Percentiles rank a stretch among this genome's conserved stretches.
Evolutionary conservation across 176 grass and related monocot genomes (phyloP).

Genomic region (Poa annua): DNA sequence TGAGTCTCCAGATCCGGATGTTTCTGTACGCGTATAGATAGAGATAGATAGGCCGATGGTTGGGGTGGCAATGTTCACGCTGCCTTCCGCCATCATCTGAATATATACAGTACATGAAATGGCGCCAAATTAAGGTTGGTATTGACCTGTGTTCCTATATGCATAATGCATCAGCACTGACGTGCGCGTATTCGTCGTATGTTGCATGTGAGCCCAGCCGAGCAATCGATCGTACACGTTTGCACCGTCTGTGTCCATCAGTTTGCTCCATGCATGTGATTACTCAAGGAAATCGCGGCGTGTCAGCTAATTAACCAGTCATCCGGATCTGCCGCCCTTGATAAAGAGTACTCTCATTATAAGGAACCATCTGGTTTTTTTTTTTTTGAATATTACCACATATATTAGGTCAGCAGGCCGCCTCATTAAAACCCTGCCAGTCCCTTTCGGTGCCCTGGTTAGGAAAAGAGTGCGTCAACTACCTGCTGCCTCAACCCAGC

Average conservation of each 20-base stretch:
- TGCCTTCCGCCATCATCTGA: not conserved
- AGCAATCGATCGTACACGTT: not conserved
- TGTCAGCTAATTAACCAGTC: too few relatives aligned
- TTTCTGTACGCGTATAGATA: not conserved
- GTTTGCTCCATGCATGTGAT: not conserved
- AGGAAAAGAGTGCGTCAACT: too few relatives aligned
- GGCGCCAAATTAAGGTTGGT: not conserved
- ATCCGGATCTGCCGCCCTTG: too few relatives aligned
- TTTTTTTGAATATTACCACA: too few relatives aligned
- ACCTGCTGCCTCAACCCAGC: too few relatives aligned
- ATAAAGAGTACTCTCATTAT: too few relatives aligned
- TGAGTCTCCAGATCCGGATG: not conserved
- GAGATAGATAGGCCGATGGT: not conserved
- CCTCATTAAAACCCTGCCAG: too few relatives aligned
- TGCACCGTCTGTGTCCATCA: not conserved
- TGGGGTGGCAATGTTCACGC: constrained; percentile 17
- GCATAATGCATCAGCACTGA: not conserved
- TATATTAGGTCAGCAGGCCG: too few relatives aligned
- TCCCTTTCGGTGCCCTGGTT: too few relatives aligned
- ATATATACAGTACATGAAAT: not conserved
- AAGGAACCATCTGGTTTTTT: too few relatives aligned
- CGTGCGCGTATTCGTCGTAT: not conserved
- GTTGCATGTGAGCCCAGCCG: not conserved
- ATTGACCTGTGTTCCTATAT: not conserved
- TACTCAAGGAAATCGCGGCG: not conserved